Percentiles rank a stretch among this genome's conserved stretches.
Conservation (phyloP, 345 rosid genomes). For the thale cress (Arabidopsis thaliana) region TAIR10.1 NC_003076.8:4935001-4935500, state of each 20-base stretch:
- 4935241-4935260: slow-evolving; percentile 76
- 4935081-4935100: slow-evolving; percentile 30
- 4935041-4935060: slow-evolving; percentile 18
- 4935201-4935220: slow-evolving; percentile 76
- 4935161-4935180: slow-evolving; percentile 72
- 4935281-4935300: slow-evolving; percentile 76
- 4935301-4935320: slow-evolving; percentile 61
- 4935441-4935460: too few relatives aligned
- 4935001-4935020: slow-evolving; percentile 3
- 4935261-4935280: slow-evolving; percentile 73
- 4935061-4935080: slow-evolving; percentile 23
- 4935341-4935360: background rate
- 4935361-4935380: too few relatives aligned
- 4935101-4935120: background rate
- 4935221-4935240: slow-evolving; percentile 71
- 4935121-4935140: slow-evolving; percentile 62
- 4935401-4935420: background rate
- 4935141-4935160: slow-evolving; percentile 77
- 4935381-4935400: too few relatives aligned
- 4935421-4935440: too few relatives aligned
- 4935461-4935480: too few relatives aligned
- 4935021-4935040: slow-evolving; percentile 29
- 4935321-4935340: background rate
- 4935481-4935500: too few relatives aligned
- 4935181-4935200: slow-evolving; percentile 69